These are phyloP conservation scores for Podila clonocystis DNA, from an alignment of 192 early-diverging fungal species.

Conservation along the genomic window DNA sequence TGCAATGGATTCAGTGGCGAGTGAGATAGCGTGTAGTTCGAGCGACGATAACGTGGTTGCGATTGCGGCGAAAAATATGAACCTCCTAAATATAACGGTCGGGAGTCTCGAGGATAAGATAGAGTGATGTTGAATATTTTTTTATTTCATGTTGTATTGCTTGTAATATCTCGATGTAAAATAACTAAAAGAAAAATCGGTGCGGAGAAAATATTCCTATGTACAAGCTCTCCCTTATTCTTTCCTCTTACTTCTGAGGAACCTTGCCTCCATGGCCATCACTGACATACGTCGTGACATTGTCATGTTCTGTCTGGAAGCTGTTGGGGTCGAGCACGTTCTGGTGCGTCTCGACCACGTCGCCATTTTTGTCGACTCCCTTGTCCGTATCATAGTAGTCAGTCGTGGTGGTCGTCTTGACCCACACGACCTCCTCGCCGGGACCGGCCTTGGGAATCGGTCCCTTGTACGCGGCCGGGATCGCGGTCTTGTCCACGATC, in stretches of 20 bases:
- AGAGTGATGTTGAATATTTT: no score
- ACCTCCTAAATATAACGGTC: no score
- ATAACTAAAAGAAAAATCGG: no score
- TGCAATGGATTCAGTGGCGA: no score
- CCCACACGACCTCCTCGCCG: slow-evolving; percentile 29
- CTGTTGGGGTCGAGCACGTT: neutral
- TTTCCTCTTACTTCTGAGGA: neutral
- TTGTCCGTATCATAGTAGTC: slow-evolving; percentile 9
- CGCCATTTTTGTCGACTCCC: neutral
- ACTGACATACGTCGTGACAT: neutral
- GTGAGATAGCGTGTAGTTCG: no score
- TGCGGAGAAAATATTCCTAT: no score
- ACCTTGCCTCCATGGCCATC: neutral
- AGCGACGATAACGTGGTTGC: no score
- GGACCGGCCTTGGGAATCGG: slow-evolving; percentile 9
- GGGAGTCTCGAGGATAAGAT: no score
- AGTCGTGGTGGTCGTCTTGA: slow-evolving; percentile 26
- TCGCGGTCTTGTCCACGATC: neutral
- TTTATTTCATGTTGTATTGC: no score
- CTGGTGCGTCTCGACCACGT: slow-evolving; percentile 25
- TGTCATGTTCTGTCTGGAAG: neutral
- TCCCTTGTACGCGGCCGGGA: slow-evolving; percentile 6
- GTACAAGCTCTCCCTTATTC: no score
- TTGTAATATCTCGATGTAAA: no score
- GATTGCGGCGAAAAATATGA: no score